phyloP scores from a whole-genome alignment of 2,329 filamentous ascomycete species.

The Coniochaeta ligniaria region DNA sequence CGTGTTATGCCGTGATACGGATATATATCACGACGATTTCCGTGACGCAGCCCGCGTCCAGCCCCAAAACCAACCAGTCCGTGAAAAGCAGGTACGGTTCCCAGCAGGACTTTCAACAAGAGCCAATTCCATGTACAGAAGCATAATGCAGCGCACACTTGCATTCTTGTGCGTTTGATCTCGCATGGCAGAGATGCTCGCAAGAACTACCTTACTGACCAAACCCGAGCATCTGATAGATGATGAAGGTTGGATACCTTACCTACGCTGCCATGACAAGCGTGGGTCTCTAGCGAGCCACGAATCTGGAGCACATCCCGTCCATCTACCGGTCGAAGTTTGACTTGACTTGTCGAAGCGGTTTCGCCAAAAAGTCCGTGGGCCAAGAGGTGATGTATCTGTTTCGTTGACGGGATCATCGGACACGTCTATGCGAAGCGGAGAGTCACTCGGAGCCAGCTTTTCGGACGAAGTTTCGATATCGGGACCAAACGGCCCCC shows the following conservation, averaged over 20 bases:
- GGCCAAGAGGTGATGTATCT: background rate
- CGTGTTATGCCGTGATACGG: background rate
- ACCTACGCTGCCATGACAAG: too few relatives aligned
- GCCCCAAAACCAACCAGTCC: background rate
- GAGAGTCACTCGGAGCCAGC: background rate
- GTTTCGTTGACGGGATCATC: background rate
- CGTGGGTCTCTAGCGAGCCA: too few relatives aligned
- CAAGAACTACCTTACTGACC: background rate
- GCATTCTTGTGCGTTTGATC: conserved; percentile 7
- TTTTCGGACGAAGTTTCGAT: background rate
- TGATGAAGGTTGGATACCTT: too few relatives aligned
- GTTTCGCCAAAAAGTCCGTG: background rate
- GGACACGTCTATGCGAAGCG: background rate
- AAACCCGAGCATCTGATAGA: too few relatives aligned
- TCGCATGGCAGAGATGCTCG: conserved; percentile 7
- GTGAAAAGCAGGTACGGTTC: background rate
- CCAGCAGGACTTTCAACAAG: background rate
- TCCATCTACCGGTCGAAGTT: background rate
- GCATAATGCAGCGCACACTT: background rate
- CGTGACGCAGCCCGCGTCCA: background rate
- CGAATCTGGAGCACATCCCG: too few relatives aligned
- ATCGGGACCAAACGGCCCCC: background rate
- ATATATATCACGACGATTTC: background rate
- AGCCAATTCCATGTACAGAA: background rate
- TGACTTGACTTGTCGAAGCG: background rate